A percentile compares a stretch with the other conserved stretches of the same genome.
Evolutionary conservation across 176 grass and related monocot genomes (phyloP).

Genomic region (Carex kokanica): DNA sequence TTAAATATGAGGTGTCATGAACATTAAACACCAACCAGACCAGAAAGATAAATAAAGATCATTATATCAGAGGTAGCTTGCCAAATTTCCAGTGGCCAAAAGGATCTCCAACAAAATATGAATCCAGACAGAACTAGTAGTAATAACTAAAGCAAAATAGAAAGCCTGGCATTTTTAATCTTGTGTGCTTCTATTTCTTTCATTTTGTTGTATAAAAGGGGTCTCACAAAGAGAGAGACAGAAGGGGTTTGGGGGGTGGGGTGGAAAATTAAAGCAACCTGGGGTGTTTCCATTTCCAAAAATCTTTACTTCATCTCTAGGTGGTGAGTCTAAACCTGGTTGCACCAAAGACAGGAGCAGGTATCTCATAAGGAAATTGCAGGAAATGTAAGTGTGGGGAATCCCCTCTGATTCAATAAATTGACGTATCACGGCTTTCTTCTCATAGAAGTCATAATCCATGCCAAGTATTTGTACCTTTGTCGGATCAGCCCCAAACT

Average conservation of each 20-base stretch:
- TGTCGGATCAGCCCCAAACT: constrained; percentile 80
- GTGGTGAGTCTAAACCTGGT: constrained; percentile 70
- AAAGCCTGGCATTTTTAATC: background rate
- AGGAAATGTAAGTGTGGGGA: constrained; percentile 83
- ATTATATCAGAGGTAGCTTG: background rate
- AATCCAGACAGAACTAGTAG: background rate
- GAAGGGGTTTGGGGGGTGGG: background rate
- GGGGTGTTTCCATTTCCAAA: constrained; percentile 69
- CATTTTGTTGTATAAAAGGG: background rate
- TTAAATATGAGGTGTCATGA: background rate
- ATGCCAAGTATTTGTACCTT: constrained; percentile 68
- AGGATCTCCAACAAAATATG: background rate
- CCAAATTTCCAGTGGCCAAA: background rate
- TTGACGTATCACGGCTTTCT: constrained; percentile 59
- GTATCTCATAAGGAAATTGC: constrained; percentile 84
- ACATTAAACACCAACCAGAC: background rate
- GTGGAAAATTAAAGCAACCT: constrained; percentile 38
- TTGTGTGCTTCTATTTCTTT: background rate
- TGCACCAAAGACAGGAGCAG: constrained; percentile 83
- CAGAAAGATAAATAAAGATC: background rate
- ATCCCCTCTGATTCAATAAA: constrained; percentile 68
- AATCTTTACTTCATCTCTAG: constrained; percentile 73
- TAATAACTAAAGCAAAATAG: background rate
- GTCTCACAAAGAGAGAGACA: background rate
- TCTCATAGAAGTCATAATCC: constrained; percentile 77